phyloP scores from a whole-genome alignment of 2,329 filamentous ascomycete species.

The Colletotrichum sp. region DNA sequence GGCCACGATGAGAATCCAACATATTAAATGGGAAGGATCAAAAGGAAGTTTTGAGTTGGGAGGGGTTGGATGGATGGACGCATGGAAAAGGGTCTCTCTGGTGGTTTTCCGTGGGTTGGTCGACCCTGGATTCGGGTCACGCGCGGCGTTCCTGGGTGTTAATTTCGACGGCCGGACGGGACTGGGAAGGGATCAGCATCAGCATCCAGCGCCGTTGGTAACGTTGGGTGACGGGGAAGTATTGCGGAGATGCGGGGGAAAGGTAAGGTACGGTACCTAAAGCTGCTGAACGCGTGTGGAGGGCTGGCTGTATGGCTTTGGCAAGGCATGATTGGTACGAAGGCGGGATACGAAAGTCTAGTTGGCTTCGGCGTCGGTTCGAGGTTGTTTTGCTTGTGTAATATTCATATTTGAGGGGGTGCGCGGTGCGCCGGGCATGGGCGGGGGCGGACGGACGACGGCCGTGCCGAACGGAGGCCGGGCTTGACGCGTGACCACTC shows the following conservation, averaged over 20 bases:
- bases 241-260: not conserved
- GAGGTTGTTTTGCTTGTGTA: not conserved
- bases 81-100: not conserved
- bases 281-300: not conserved
- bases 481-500: not conserved
- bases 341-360: not conserved
- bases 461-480: not conserved
- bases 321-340: not conserved
- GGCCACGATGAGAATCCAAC: not conserved
- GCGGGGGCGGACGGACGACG: not conserved
- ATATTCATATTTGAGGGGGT: not conserved
- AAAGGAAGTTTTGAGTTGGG: not conserved
- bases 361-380: not conserved
- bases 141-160: not conserved
- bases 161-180: not conserved
- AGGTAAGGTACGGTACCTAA: not conserved
- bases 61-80: not conserved
- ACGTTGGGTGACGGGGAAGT: not conserved
- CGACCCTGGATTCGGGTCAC: not conserved
- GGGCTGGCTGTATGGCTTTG: not conserved
- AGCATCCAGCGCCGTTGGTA: not conserved
- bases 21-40: not conserved
- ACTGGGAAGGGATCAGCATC: not conserved
- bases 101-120: not conserved
- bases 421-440: not conserved